These are phyloP conservation scores for Fonsecaea pugnacius DNA, from an alignment of 2,329 filamentous ascomycete species.

Conservation along the genomic window DNA sequence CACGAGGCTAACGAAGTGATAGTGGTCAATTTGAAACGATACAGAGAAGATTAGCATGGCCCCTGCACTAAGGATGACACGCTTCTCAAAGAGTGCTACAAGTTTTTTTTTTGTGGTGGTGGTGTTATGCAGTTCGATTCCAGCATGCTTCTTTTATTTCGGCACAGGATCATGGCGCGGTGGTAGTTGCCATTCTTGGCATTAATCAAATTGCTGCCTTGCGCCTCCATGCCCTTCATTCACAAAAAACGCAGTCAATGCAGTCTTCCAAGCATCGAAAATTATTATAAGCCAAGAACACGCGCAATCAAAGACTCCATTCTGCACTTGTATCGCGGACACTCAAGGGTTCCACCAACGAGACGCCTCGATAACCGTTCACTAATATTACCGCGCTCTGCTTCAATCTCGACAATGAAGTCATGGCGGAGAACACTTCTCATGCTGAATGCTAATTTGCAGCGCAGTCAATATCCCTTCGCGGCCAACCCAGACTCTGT, in stretches of 20 bases:
- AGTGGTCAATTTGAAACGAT: slow-evolving; percentile 71
- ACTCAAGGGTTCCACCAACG: neutral
- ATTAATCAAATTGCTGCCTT: neutral
- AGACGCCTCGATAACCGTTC: neutral
- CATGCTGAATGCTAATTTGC: neutral
- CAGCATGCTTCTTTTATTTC: neutral
- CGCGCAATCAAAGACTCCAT: too few species aligned
- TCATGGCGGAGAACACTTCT: too few species aligned
- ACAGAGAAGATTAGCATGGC: slow-evolving; percentile 83
- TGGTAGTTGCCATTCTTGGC: neutral
- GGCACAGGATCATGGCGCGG: neutral
- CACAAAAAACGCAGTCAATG: too few species aligned
- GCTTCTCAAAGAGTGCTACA: slow-evolving; percentile 78
- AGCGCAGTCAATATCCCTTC: slow-evolving; percentile 17
- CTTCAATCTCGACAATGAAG: too few species aligned
- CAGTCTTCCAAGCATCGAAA: too few species aligned
- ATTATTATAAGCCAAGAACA: too few species aligned
- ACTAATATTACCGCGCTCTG: neutral
- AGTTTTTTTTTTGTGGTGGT: slow-evolving; percentile 59
- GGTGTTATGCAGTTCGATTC: neutral
- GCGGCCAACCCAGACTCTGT: slow-evolving; percentile 39
- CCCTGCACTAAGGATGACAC: slow-evolving; percentile 75
- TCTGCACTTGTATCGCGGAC: too few species aligned
- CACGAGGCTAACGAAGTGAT: too few species aligned
- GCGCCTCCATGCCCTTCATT: too few species aligned